Evolutionary conservation across 208 protist genomes (phyloP).

Genomic region (Naegleria fowleri): DNA sequence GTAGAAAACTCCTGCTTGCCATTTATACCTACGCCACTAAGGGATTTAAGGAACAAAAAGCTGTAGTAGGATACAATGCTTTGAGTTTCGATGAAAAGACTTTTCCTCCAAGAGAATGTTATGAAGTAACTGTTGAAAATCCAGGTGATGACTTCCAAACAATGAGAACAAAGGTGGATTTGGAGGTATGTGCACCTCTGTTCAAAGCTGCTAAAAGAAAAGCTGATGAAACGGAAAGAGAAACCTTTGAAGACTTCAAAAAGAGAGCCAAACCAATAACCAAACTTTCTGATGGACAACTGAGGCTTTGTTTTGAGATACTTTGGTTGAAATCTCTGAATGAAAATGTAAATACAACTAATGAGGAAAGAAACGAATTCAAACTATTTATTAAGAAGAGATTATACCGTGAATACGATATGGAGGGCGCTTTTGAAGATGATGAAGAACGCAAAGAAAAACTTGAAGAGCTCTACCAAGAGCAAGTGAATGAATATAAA

Average conservation of each 20-base stretch:
- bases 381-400: not conserved
- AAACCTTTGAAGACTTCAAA: not conserved
- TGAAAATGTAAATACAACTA: not conserved
- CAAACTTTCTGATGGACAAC: not conserved
- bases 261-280: not conserved
- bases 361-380: not conserved
- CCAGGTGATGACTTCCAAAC: not conserved
- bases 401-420: not conserved
- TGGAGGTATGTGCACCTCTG: not conserved
- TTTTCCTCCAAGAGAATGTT: not conserved
- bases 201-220: not conserved
- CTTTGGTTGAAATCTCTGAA: not conserved
- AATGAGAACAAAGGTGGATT: not conserved
- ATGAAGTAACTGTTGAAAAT: conserved; percentile 1
- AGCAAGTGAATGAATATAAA: not conserved
- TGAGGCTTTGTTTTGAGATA: not conserved
- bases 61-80: not conserved
- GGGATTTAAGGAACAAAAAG: not conserved
- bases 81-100: not conserved
- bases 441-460: not conserved
- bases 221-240: not conserved
- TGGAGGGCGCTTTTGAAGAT: not conserved
- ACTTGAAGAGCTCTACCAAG: not conserved
- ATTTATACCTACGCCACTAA: not conserved
- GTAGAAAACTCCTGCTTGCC: not conserved